Base-by-base conservation (phyloP, 1,284 basidiomycete species). In the Microbotryomycetes sp. region DNA sequence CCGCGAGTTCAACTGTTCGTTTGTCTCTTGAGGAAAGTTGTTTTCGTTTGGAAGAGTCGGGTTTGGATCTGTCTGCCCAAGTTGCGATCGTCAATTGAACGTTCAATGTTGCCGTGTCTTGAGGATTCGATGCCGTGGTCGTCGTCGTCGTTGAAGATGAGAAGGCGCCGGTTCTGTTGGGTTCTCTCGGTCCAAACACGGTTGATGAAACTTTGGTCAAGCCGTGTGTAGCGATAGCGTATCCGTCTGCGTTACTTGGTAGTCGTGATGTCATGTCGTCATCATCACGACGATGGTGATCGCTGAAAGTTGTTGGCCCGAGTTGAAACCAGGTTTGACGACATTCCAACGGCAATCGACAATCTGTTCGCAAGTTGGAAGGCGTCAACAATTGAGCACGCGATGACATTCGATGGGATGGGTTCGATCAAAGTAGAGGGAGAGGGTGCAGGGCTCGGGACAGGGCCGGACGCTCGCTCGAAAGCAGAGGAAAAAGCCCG, bases 111-210 rank as follows among this genome's bases (percentile, higher is more conserved):
- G 84, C 83, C 26, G 88, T 91, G 48, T 88, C 84, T 76, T 93
- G 88, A 70, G 46, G 53, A 25, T 53, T 67, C 6, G 26, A 23
- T 2, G 60, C 54, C 29, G 32, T 52, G 32, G 56, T 58, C 9
- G 42, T 26, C 29, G 61, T 47, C 9, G 60, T 42, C 31, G 65
- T 26, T 1, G 56, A 49, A 91, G 88, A 59, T 84, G 81, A 12
- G 32, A 60, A 60, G 2, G 63, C 31, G 0, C 67, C 71, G 30
- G 66, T 61, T 1, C 70, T 63, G 2, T 67, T 86, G 1, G 89
- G 86, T 77, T 97, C 94, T 63, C 90, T 80, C 0, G 94, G 96
- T 0, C 94, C 94, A 75, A 89, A 91, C 0, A 97, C 89, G 53
- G 86, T 86, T 9, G 88, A 89, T 19, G 85, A 80, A 7, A 96